phyloP scores from a whole-genome alignment of 768 basidiomycete genomes.

The Phlebiopsis flavidoalba region DNA sequence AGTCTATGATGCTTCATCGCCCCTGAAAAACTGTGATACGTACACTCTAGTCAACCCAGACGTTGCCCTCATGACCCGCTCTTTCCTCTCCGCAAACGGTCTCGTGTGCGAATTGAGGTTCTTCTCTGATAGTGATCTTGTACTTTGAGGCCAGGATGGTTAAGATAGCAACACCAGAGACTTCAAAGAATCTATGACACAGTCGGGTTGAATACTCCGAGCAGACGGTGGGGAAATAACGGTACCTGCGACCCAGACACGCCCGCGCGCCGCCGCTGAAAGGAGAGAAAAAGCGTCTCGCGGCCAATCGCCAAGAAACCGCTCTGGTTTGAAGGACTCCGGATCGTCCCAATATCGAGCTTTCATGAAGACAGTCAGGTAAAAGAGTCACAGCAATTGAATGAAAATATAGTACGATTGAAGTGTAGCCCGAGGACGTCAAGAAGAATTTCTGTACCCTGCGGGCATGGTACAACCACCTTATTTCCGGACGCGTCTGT shows the following conservation, averaged over 20 bases:
- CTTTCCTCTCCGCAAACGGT: constrained; percentile 40
- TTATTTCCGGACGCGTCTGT: constrained; percentile 18
- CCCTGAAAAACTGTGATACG: not conserved
- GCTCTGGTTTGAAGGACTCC: constrained; percentile 31
- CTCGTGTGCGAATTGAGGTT: constrained; percentile 36
- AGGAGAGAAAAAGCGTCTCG: constrained; percentile 48
- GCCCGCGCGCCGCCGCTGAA: constrained; percentile 46
- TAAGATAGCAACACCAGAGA: constrained; percentile 44
- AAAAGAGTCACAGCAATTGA: constrained; percentile 18
- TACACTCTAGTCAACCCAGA: constrained; percentile 20
- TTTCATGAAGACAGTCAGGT: not conserved
- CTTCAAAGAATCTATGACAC: constrained; percentile 36
- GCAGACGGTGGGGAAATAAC: not conserved
- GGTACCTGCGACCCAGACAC: constrained; percentile 23
- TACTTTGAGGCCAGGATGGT: constrained; percentile 44
- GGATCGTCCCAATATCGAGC: constrained; percentile 36
- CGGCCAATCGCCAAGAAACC: constrained; percentile 46
- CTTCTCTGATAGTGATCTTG: constrained; percentile 32
- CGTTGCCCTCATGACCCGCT: constrained; percentile 14
- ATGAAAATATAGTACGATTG: constrained; percentile 22
- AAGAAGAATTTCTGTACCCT: constrained; percentile 16
- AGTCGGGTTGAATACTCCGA: not conserved
- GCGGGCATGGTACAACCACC: constrained; percentile 17
- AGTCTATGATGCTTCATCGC: not conserved
- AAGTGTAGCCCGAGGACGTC: constrained; percentile 22